Evolutionary conservation across 2,329 filamentous ascomycete species (phyloP), one percentile per base, ranked within the genome.

Genomic region (Dactylellina parvicollis): DNA sequence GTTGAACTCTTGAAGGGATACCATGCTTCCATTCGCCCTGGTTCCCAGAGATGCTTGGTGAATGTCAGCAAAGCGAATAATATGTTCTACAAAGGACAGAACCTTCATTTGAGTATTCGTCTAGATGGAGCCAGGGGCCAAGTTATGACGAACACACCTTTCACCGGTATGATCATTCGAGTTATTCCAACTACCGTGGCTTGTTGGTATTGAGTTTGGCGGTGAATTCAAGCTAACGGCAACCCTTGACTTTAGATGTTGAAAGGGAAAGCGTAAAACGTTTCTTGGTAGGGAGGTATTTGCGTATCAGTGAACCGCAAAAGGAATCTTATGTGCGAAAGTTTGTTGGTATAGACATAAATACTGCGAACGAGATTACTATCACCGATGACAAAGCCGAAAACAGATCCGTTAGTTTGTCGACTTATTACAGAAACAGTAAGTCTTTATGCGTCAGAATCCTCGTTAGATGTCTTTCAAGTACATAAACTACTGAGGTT

Each of bases 51-150:
- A 2, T 80, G 89, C 3, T 77, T 90, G 0, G 78, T 89, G 10
- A 90, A 90, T 65, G 81, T 89, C 2, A 88, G 90, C 67, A 86
- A 89, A 24, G 86, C 86, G 7, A 85, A 85, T 46, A 82, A 83
- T 1, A 86, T 86, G 0, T 89, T 87, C 76, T 87, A 87, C 79
- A 82, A 85, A 75, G 76, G 82, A 1, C 82, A n/a, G 18, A 1
- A 1, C 3, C 20, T 28, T 22, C 24, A 18, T 3, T 7, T 10
- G 9, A 49, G 16, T 26, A 49, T 70, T 18, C 46, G 30, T 1
- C 20, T 70, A 9, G 30, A 26, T 3, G 16, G 26, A 3, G 47
- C n/a, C 7, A 24, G 14, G 36, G 14, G 28, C 26, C 14, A 61
- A n/a, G n/a, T 20, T 18, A 26, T 28, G 14, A 5, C 5, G 2